Evolutionary conservation across 148 eudicot genomes (phyloP), one percentile per base, ranked within the genome.

Genomic region (Nepenthes mirabilis): DNA sequence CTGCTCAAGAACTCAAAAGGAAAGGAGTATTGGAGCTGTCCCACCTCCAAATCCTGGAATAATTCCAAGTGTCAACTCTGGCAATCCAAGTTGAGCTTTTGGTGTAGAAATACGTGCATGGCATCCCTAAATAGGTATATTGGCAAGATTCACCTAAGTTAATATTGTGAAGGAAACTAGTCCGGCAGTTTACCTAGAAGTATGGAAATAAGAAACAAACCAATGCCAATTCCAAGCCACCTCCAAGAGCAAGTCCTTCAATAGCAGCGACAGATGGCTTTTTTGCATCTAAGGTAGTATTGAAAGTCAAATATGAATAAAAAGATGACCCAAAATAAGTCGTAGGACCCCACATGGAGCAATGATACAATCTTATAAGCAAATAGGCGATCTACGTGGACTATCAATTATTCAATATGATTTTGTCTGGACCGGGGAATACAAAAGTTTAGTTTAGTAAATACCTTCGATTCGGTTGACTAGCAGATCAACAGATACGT

Each of bases 241-340:
- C 95, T 58, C 97, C 97, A 60, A 87, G 91, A 54, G 95, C 97
- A 70, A 91, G 89, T 54, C 97, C 97, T 77, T 77, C 73, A 51
- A 91, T 64, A 57, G 91, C 97, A 77, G 97, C 97, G 75, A 91
- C 95, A 43, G 70, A 75, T 23, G 97, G 97, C 74, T 91, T 91
- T 67, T 76, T 79, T 55, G 76, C 84, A 83, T 83, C 97, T 91
- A 63, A 64, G 37, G 47, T 23, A 34, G 47, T 51, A 79, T 48
- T 23, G 23, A 59, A 52, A 49, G 6, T 34, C 54, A 36, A 36
- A 36, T 34, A 47, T 6, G 2, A 33, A 33, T 34, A 10, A 33
- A 51, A 2, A 43, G 37, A 40, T 58, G 43, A 50, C 48, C 32
- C 34, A 11, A 57, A 14, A 55, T 9, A 23, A 33, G 51, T 33